Base-by-base conservation (phyloP, 2,329 filamentous ascomycete species). In the Cladobotryum protrusum region DNA sequence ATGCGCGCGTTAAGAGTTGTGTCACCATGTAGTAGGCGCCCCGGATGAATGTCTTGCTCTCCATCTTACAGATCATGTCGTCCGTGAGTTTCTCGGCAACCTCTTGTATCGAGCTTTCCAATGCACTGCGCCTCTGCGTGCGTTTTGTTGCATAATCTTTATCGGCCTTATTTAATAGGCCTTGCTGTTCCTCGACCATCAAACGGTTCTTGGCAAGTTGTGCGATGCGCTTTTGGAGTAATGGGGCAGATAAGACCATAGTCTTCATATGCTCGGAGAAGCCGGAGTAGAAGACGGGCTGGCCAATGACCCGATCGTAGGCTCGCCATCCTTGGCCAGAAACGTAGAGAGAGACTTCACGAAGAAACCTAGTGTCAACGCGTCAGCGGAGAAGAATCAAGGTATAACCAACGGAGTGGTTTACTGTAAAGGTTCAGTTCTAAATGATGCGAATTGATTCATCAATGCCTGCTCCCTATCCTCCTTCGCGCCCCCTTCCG, bases 21-120 rank as follows among this genome's bases (percentile, higher is more conserved):
- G 91, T 95, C 43, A 76, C 77, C 36, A 96, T 64, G 65, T 96
- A 99, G 66, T 97, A 97, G 43, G 93, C 92, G 19, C 89, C 83
- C 44, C 93, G 77, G 58, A 99, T 96, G 63, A 97, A 97, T 2
- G 81, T 75, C 65, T 91, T 95, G 74, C 86, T 95, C 69, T 99
- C 93, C 78, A 97, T 92, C 71, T 99, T 99, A 79, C 92, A 97
- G 54, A 99, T 96, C 93, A 99, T 97, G 55, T 86, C 82, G 63
- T 96, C 89, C 19, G 90, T 89, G 79, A 93, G 85, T 57, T 86
- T 84, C 56, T 93, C 89, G 4, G 89, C 87, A 4, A 96, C 85
- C 62, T 96, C 84, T 48, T 83, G 77, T 42, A 99, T 72, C 51
- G 85, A 85, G 35, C 76, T 74, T 62, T 90, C 83, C 49, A 97